These are phyloP conservation scores for Canavalia gladiata DNA, from an alignment of 306 rosid genomes.

Conservation along the genomic window DNA sequence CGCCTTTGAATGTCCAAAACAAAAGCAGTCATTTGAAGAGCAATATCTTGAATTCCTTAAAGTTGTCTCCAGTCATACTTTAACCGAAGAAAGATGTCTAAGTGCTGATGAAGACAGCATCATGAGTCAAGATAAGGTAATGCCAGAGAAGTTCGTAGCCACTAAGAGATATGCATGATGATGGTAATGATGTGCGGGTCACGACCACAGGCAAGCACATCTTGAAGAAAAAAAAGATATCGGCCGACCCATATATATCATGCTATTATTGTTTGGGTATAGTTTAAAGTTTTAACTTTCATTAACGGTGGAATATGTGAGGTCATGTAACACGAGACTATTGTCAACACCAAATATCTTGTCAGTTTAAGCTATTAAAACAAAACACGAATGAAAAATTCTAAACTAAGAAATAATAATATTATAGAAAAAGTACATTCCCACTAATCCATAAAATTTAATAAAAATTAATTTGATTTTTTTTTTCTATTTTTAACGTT, in stretches of 20 bases:
- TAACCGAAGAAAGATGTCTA: slow-evolving; percentile 42
- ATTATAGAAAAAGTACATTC: background rate
- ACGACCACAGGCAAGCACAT: slow-evolving; percentile 28
- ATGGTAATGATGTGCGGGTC: slow-evolving; percentile 34
- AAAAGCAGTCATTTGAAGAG: background rate
- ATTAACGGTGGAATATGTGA: slow-evolving; percentile 10
- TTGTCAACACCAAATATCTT: background rate
- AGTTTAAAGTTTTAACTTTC: background rate
- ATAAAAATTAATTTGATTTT: no score
- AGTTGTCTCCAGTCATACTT: slow-evolving; percentile 37
- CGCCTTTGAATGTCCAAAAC: background rate
- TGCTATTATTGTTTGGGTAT: slow-evolving; percentile 12
- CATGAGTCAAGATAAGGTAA: slow-evolving; percentile 46
- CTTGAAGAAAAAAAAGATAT: background rate
- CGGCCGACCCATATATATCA: slow-evolving; percentile 23
- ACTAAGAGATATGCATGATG: slow-evolving; percentile 38
- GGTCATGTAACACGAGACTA: background rate
- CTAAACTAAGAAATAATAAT: background rate
- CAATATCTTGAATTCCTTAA: background rate
- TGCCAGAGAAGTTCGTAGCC: slow-evolving; percentile 46
- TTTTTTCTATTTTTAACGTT: no score
- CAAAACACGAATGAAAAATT: background rate
- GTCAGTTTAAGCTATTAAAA: background rate
- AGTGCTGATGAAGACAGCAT: slow-evolving; percentile 44
- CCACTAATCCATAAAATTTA: no score